These are phyloP conservation scores for Grammothele lineata DNA, from an alignment of 768 basidiomycete species.

Conservation along the genomic window DNA sequence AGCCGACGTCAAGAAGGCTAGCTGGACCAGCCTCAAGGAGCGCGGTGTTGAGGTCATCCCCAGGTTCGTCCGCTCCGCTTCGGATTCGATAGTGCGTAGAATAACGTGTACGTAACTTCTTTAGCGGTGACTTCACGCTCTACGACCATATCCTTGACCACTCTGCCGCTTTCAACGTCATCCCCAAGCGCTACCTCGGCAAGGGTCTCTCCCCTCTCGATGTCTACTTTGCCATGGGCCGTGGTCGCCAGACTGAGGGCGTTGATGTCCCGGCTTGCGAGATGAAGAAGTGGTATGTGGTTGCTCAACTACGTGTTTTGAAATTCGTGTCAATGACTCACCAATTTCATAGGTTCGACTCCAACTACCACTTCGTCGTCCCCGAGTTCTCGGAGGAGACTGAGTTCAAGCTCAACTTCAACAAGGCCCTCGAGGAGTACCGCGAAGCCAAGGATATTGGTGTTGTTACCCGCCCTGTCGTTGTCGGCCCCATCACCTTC, in stretches of 20 bases:
- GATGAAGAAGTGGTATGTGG: constrained; percentile 95
- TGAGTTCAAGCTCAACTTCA: constrained; percentile 92
- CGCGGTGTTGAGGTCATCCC: constrained; percentile 88
- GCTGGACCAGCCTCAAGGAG: constrained; percentile 83
- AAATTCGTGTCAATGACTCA: background rate
- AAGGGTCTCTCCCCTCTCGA: constrained; percentile 86
- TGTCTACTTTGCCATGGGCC: constrained; percentile 98
- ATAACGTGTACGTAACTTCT: constrained; percentile 4
- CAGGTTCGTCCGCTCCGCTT: constrained; percentile 51
- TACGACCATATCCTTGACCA: constrained; percentile 99
- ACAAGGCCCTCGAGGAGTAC: constrained; percentile 93
- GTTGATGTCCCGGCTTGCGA: constrained; percentile 97
- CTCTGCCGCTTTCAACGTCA: constrained; percentile 92
- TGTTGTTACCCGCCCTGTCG: constrained; percentile 87
- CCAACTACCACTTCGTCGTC: constrained; percentile 98
- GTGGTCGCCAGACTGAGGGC: constrained; percentile 90
- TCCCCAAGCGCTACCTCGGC: constrained; percentile 89
- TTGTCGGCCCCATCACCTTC: constrained; percentile 95
- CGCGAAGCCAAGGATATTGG: constrained; percentile 91
- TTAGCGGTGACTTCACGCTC: constrained; percentile 95
- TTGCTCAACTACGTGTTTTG: background rate
- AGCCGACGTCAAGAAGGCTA: constrained; percentile 81
- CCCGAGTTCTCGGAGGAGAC: constrained; percentile 89
- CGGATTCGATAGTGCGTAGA: constrained; percentile 15
- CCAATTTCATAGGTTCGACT: constrained; percentile 75